These are phyloP conservation scores for Amanita rimosa DNA, from an alignment of 768 basidiomycete genomes.

Conservation along the genomic window DNA sequence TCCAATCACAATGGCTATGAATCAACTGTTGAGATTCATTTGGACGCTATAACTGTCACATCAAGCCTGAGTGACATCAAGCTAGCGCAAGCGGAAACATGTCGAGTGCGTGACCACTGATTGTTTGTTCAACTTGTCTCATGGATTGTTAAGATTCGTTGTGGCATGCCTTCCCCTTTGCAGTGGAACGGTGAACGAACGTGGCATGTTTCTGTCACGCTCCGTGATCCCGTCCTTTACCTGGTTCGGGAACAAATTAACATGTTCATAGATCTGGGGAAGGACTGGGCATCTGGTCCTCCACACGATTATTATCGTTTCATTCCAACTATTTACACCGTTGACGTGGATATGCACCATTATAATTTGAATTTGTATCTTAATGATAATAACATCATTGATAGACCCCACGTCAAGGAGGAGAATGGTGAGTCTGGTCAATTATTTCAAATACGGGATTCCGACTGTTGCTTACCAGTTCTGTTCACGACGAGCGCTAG, in stretches of 20 bases:
- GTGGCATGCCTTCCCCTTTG: constrained; percentile 71
- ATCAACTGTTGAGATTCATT: constrained; percentile 67
- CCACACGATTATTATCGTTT: constrained; percentile 74
- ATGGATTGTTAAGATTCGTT: constrained; percentile 37
- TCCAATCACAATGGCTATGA: constrained; percentile 67
- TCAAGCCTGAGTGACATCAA: constrained; percentile 86
- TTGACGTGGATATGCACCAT: constrained; percentile 63
- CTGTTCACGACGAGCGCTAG: constrained; percentile 57
- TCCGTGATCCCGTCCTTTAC: constrained; percentile 65
- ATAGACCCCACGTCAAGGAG: constrained; percentile 70
- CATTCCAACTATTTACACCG: constrained; percentile 67
- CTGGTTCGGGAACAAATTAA: constrained; percentile 90
- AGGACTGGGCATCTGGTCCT: constrained; percentile 84
- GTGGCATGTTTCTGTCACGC: constrained; percentile 67
- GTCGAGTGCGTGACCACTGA: constrained; percentile 39
- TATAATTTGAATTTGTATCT: constrained; percentile 74
- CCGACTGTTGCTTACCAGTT: constrained; percentile 33
- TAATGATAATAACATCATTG: constrained; percentile 96
- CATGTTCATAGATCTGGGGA: constrained; percentile 86
- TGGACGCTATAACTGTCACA: constrained; percentile 65
- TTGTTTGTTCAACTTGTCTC: not conserved
- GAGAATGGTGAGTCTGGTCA: constrained; percentile 55
- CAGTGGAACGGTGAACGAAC: constrained; percentile 71
- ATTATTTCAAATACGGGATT: not conserved
- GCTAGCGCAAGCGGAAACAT: constrained; percentile 67